Evolutionary conservation across 352 stramenopile species (phyloP), one percentile per base, ranked within the genome.

Genomic region (Phytophthora aleatoria): DNA sequence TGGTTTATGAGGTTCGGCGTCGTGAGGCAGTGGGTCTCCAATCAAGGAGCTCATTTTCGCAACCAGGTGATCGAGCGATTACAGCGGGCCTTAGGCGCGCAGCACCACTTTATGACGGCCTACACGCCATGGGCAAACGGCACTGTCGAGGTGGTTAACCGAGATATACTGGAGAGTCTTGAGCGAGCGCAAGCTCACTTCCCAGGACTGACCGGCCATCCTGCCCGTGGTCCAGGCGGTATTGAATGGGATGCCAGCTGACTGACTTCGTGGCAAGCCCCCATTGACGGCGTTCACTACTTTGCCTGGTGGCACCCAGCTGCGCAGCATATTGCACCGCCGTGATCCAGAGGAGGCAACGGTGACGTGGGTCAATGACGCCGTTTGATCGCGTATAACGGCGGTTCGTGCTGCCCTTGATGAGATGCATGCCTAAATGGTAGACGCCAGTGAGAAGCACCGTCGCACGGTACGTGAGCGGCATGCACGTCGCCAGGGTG

Each of bases 241-340:
- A 3, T 39, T 52, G 13, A 38, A 39, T 10, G 3, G 0, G 6
- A 52, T 52, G 15, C 45, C 8, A 9, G 33, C 26, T 0, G 48
- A 69, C 30, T 24, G 54, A 3, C 48, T 69, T 0, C 30, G 12
- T 11, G 52, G 62, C 0, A 12, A 8, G 11, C 42, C 61, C 12
- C 48, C 57, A 10, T 6, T 70, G 10, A 75, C 53, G 1, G 61
- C 48, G 15, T 75, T 64, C 24, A 71, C 53, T 3, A 47, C 26
- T 3, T 24, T 71, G 12, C 61, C 61, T 4, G 56, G 24, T 3
- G 27, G 13, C 11, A 7, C 33, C 0, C 61, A 65, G 43, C 35
- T 70, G 0, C 39, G 12, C 13, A 57, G 50, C 5, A 61, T 33
- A 15, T 30, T 53, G 20, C 30, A 53, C 36, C 60, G 44, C 0